Evolutionary conservation across 2,329 filamentous ascomycete genomes (phyloP), one percentile per base, ranked within the genome.

Genomic region (Colletotrichum sp.): DNA sequence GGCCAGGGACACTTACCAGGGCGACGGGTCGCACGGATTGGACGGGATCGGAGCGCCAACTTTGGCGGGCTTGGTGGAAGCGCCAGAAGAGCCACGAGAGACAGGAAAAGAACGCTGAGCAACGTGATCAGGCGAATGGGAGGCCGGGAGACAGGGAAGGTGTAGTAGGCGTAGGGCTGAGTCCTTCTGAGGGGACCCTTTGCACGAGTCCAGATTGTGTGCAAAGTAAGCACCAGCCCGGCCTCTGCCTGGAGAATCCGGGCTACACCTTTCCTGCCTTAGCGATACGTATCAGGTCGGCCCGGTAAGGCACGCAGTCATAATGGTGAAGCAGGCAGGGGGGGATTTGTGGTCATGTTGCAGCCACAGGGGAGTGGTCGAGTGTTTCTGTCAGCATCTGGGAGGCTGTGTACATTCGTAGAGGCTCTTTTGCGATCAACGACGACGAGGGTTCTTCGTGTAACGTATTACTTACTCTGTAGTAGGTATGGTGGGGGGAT

Each of bases 191-290:
- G 62, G 55, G 55, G 21, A 43, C 28, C 18, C 58, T 38, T 16
- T 34, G 43, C 43, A 52, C 32, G 58, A 21, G 58, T 62, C 18
- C 58, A 62, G 12, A 52, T 52, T 26, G 48, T 26, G 48, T 74
- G 70, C 70, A 30, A 43, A 68, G 70, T 75, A 75, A 75, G 73
- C 73, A 75, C 73, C 69, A 75, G 73, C 70, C 73, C 38, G 56
- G 52, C 21, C 61, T 66, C 68, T 62, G 61, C 66, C 34, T 34
- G 4, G 18, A 56, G 21, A 52, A 32, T 66, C 21, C 65, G 16
- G 32, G 43, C 66, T 38, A 43, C 62, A 52, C 62, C 36, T 52
- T 64, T 38, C 24, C 38, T 66, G 66, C 52, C 52, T 68, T 32
- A 52, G 38, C 16, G 61, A 75, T 72, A 73, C 70, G 73, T 73